Conservation (phyloP, 2,329 filamentous ascomycete species). For the Xylariaceae sp. region DNA sequence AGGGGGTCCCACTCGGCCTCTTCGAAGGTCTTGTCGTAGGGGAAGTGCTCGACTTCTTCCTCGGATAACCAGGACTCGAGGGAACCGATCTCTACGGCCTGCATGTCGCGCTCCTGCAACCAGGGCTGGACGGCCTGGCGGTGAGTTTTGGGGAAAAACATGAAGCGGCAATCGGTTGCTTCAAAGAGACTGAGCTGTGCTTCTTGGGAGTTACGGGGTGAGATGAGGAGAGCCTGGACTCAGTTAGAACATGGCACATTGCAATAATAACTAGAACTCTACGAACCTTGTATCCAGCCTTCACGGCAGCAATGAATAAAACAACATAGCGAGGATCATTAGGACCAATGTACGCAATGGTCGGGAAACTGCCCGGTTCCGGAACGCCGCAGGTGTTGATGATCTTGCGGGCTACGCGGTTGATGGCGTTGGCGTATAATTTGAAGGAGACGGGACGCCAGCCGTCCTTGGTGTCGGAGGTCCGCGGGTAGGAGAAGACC, state of each 20-base stretch:
- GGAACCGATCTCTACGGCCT: conserved; percentile 32
- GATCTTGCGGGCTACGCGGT: conserved; percentile 36
- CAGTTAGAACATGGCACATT: too few relatives aligned
- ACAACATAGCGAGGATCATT: conserved; percentile 31
- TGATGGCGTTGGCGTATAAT: conserved; percentile 38
- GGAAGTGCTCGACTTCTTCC: conserved; percentile 32
- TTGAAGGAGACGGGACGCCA: conserved; percentile 37
- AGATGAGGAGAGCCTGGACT: conserved; percentile 39
- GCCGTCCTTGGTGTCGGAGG: conserved; percentile 36
- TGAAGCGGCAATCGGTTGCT: conserved; percentile 37
- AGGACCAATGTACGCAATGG: conserved; percentile 43
- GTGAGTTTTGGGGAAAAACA: conserved; percentile 34
- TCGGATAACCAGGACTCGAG: conserved; percentile 36
- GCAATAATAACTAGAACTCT: too few relatives aligned
- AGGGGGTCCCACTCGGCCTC: conserved; percentile 39
- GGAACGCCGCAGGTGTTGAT: conserved; percentile 28
- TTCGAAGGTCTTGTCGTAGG: conserved; percentile 39
- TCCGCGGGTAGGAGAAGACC: conserved; percentile 34
- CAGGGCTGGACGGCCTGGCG: conserved; percentile 34
- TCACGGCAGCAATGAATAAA: conserved; percentile 25
- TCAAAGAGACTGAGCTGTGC: conserved; percentile 43
- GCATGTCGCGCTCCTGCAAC: conserved; percentile 37
- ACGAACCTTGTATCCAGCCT: conserved; percentile 33
- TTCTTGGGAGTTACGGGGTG: conserved; percentile 41
- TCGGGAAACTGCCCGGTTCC: conserved; percentile 29